Percentiles rank a stretch among this genome's conserved stretches.
Evolutionary conservation across 1,139 yeast species (phyloP).

Genomic region (Geotrichum europaeum): DNA sequence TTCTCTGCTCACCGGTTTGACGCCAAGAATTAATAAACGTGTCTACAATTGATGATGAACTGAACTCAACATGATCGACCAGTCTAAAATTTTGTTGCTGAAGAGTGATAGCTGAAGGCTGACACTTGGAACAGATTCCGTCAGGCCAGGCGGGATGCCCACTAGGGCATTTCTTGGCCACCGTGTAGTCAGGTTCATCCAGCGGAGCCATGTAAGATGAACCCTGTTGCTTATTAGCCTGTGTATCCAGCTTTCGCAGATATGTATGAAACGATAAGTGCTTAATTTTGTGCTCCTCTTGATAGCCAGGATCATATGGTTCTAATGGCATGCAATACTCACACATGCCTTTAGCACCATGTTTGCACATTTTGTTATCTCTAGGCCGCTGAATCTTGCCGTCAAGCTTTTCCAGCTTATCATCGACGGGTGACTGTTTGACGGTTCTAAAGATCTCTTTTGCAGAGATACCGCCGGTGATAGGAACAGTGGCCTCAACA

Average conservation of each 20-base stretch:
- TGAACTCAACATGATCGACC: conserved; percentile 96
- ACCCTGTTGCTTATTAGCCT: conserved; percentile 56
- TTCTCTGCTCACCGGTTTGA: conserved; percentile 75
- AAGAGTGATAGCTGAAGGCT: conserved; percentile 89
- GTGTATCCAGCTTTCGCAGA: conserved; percentile 64
- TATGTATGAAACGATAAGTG: conserved; percentile 85
- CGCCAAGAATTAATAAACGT: conserved; percentile 90
- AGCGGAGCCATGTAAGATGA: conserved; percentile 78
- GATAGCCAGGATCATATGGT: conserved; percentile 84
- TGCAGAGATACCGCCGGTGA: conserved; percentile 15
- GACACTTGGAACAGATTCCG: conserved; percentile 96
- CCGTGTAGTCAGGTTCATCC: conserved; percentile 61
- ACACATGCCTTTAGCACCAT: conserved; percentile 94
- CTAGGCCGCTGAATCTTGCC: conserved; percentile 68
- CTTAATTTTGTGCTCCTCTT: conserved; percentile 70
- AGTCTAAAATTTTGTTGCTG: conserved; percentile 86
- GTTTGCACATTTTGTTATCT: conserved; percentile 63
- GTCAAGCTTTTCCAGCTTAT: conserved; percentile 53
- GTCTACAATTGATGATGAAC: conserved; percentile 65
- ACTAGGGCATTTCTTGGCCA: conserved; percentile 57
- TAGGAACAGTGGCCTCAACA: conserved; percentile 19
- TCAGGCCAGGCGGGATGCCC: conserved; percentile 93
- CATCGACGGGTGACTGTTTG: conserved; percentile 53
- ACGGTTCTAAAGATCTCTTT: conserved; percentile 25
- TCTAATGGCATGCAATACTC: conserved; percentile 94